Percentiles rank a stretch among this genome's conserved stretches.
phyloP scores from a whole-genome alignment of 352 stramenopile species.

The Globisporangium orthogonon region DNA sequence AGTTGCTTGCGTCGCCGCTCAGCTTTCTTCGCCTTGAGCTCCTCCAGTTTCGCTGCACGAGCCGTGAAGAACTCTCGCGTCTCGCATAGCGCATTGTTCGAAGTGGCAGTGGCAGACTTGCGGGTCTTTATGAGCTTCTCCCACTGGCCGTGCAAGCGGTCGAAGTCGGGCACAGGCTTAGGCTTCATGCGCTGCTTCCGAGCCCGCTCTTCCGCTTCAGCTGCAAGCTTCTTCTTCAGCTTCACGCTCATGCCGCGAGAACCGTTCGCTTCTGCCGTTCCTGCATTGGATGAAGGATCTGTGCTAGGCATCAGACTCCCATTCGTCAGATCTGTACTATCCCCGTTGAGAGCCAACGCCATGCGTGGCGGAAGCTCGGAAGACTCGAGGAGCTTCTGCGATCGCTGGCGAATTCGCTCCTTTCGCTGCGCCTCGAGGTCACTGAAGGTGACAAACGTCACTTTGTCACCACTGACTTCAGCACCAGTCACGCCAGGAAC shows the following conservation, averaged over 20 bases:
- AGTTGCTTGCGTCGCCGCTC: constrained; percentile 32
- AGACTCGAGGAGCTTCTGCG: constrained; percentile 32
- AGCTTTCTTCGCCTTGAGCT: constrained; percentile 40
- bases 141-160: constrained; percentile 49
- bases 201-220: constrained; percentile 32
- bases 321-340: too few relatives aligned
- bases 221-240: constrained; percentile 39
- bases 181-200: constrained; percentile 18
- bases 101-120: neutral
- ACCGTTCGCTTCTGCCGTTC: neutral
- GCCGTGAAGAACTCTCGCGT: constrained; percentile 45
- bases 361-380: constrained; percentile 47
- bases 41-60: constrained; percentile 27
- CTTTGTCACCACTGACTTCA: neutral
- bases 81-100: neutral
- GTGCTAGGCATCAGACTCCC: neutral
- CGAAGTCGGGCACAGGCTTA: constrained; percentile 62
- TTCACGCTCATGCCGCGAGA: constrained; percentile 32
- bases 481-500: neutral
- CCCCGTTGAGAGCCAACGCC: constrained; percentile 14
- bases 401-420: constrained; percentile 43
- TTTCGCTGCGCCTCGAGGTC: constrained; percentile 36
- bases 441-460: constrained; percentile 5
- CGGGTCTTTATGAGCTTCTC: constrained; percentile 12
- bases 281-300: neutral